phyloP scores from a whole-genome alignment of 306 rosid genomes.

The Prunus padus region DNA sequence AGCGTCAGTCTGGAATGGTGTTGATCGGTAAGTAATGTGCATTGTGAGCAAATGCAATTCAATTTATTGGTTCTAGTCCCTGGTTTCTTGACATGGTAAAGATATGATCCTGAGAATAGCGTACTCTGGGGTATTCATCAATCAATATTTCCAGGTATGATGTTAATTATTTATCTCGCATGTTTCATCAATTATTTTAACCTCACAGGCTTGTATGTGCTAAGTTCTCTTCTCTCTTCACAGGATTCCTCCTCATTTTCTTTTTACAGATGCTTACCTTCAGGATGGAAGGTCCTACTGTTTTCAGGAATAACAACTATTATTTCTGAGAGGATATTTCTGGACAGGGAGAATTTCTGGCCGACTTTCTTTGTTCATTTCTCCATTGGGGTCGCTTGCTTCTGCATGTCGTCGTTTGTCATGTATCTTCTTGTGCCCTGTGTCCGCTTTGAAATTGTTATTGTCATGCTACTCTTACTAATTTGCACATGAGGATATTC shows the following conservation, averaged over 20 bases:
- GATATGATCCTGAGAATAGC: slow-evolving; percentile 86
- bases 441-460: not conserved
- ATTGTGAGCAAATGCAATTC: not conserved
- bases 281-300: slow-evolving; percentile 68
- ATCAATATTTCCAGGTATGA: slow-evolving; percentile 72
- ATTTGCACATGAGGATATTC: not conserved
- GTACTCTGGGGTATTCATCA: slow-evolving; percentile 72
- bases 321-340: slow-evolving; percentile 72
- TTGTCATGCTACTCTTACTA: not conserved
- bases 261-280: slow-evolving; percentile 74
- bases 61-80: slow-evolving; percentile 12
- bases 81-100: slow-evolving; percentile 62
- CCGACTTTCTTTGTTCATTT: slow-evolving; percentile 62
- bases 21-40: not conserved
- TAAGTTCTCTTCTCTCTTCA: slow-evolving; percentile 13
- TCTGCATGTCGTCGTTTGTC: slow-evolving; percentile 61
- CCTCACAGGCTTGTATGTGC: slow-evolving; percentile 5
- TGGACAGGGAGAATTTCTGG: slow-evolving; percentile 73
- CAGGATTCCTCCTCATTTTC: slow-evolving; percentile 78
- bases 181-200: slow-evolving; percentile 20
- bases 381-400: slow-evolving; percentile 69
- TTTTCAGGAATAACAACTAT: slow-evolving; percentile 63
- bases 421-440: slow-evolving; percentile 49
- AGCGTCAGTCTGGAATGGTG: not conserved
- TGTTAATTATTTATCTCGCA: slow-evolving; percentile 18